A percentile compares a stretch with the other conserved stretches of the same genome.
Conservation (phyloP, 306 rosid species). For the Casuarina cunninghamiana region DNA sequence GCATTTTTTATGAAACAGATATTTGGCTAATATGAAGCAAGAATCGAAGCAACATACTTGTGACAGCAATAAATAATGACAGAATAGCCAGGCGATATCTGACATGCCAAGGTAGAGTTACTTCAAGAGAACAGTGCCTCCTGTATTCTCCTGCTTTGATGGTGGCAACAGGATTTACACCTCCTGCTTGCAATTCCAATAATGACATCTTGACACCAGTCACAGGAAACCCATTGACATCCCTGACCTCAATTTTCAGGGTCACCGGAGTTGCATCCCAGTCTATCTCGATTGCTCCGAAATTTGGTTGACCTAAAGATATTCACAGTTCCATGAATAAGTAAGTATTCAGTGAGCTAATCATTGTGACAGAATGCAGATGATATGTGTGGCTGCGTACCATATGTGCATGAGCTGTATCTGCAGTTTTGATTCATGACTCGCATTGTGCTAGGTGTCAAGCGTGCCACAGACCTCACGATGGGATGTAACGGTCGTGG, state of each 20-base stretch:
- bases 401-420: constrained; percentile 64
- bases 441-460: constrained; percentile 76
- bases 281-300: constrained; percentile 71
- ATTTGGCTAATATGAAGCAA: background rate
- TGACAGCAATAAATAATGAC: constrained; percentile 27
- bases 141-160: constrained; percentile 29
- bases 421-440: constrained; percentile 61
- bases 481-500: constrained; percentile 49
- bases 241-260: constrained; percentile 56
- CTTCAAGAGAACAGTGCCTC: constrained; percentile 68
- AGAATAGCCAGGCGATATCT: constrained; percentile 66
- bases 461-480: constrained; percentile 61
- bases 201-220: constrained; percentile 40
- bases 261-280: constrained; percentile 64
- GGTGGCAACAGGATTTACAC: constrained; percentile 20
- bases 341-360: constrained; percentile 19
- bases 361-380: background rate
- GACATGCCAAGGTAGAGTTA: constrained; percentile 56
- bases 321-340: constrained; percentile 24
- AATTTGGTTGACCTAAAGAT: constrained; percentile 69
- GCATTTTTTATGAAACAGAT: background rate
- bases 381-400: constrained; percentile 37
- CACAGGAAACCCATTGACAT: constrained; percentile 49
- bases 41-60: constrained; percentile 41
- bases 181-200: constrained; percentile 44